These are phyloP conservation scores for Nicotiana otophora DNA, from an alignment of 257 asterid genomes.

Conservation along the genomic window DNA sequence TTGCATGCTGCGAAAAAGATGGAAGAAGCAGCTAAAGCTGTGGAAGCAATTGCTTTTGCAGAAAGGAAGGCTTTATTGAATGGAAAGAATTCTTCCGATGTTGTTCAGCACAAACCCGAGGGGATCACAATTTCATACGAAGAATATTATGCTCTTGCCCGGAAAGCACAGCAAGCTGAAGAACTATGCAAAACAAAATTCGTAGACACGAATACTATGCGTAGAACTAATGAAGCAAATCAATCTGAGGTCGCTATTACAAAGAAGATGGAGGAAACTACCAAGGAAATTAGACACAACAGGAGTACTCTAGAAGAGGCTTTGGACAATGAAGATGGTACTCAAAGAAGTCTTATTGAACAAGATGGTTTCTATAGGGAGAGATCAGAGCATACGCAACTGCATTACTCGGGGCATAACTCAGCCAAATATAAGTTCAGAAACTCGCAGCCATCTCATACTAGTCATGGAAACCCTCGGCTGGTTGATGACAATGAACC, in stretches of 20 bases:
- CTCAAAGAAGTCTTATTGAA: conserved; percentile 9
- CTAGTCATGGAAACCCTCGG: conserved; percentile 21
- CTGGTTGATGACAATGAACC: conserved; percentile 22
- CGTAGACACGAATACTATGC: conserved; percentile 30
- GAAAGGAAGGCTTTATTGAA: conserved; percentile 28
- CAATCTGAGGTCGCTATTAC: conserved; percentile 37
- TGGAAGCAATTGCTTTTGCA: conserved; percentile 64
- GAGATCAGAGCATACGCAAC: conserved; percentile 11
- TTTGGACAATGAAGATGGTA: conserved; percentile 19
- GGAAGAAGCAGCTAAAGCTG: conserved; percentile 91
- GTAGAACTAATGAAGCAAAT: conserved; percentile 12
- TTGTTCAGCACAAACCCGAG: conserved; percentile 17
- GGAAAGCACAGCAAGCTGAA: conserved; percentile 52
- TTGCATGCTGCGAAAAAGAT: conserved; percentile 80
- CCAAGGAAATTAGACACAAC: conserved; percentile 22
- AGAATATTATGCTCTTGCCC: conserved; percentile 55
- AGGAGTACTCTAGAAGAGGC: conserved; percentile 28
- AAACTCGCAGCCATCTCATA: conserved; percentile 32
- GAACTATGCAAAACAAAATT: conserved; percentile 60
- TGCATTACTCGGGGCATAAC: conserved; percentile 17
- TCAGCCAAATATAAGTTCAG: conserved; percentile 43
- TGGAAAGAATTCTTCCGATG: conserved; percentile 14
- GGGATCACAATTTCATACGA: conserved; percentile 66
- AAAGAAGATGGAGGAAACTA: conserved; percentile 43
- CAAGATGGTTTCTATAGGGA: conserved; percentile 20